Conservation (phyloP, 2,329 filamentous ascomycete genomes). For the Diaporthe vaccinii region DNA sequence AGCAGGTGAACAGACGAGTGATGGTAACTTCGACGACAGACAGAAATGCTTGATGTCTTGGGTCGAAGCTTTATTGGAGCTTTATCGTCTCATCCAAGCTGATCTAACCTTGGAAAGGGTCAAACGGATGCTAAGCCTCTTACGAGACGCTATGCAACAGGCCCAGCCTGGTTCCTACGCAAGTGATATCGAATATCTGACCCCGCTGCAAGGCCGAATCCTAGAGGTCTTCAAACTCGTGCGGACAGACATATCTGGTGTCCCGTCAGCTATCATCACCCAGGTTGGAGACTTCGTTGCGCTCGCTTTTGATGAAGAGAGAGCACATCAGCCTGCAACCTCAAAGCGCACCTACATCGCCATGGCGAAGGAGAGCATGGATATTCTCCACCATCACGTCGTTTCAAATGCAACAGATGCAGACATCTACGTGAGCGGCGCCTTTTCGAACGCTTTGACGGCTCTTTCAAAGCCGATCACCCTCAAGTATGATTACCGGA, state of each 20-base stretch:
- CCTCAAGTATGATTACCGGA: conserved; percentile 84
- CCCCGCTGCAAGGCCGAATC: conserved; percentile 78
- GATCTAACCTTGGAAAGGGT: conserved; percentile 74
- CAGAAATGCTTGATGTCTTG: conserved; percentile 91
- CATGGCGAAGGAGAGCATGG: conserved; percentile 86
- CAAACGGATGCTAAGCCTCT: conserved; percentile 76
- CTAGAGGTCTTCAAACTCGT: conserved; percentile 77
- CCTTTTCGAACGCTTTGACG: conserved; percentile 74
- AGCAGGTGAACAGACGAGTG: conserved; percentile 55
- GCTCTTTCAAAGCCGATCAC: conserved; percentile 78
- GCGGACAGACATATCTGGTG: conserved; percentile 73
- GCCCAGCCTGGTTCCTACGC: conserved; percentile 78
- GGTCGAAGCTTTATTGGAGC: conserved; percentile 78
- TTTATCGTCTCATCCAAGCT: conserved; percentile 81
- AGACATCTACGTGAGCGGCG: conserved; percentile 79
- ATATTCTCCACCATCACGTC: conserved; percentile 73
- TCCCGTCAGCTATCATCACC: conserved; percentile 76
- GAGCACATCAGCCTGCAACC: conserved; percentile 51
- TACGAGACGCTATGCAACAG: conserved; percentile 78
- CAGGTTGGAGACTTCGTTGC: conserved; percentile 79
- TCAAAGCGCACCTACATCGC: conserved; percentile 86
- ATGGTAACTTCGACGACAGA: conserved; percentile 71
- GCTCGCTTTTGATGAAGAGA: conserved; percentile 72
- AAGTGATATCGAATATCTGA: conserved; percentile 80
- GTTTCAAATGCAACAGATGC: conserved; percentile 70